Base-by-base conservation (phyloP, 2,329 filamentous ascomycete species). In the Mycosphaerella sp. region DNA sequence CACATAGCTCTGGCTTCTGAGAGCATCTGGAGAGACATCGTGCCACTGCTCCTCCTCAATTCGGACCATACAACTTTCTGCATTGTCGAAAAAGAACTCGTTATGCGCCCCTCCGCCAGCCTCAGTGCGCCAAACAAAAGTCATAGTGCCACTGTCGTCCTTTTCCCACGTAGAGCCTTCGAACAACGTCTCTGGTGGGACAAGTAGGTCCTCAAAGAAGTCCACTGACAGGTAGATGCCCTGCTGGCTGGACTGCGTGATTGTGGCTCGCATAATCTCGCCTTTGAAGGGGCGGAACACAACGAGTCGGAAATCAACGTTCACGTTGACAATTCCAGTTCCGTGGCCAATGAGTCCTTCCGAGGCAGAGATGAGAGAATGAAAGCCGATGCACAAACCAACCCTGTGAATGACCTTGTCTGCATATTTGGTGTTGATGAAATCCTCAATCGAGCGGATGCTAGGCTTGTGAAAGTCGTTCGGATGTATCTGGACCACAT, bases 221-320 rank as follows among this genome's bases (percentile, higher is more conserved):
- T 95, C 89, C 3, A 91, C 85, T 46, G 84, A 83, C 56, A 97
- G 58, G 38, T 53, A 57, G 61, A 69, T 65, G 23, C 67, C 78
- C 55, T 71, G 85, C 84, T 81, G 62, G 95, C 89, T 44, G 87
- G 82, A 65, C 95, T 89, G 38, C 59, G 85, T 85, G 70, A 98
- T 96, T 60, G 84, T 85, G 12, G 88, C 93, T 43, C 88, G 78
- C 65, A 98, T 80, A 56, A 96, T 89, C 70, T 98, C 93, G 45
- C 89, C 89, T 68, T 95, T 95, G 76, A 96, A 97, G 0, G 93
- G 93, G 23, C 93, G 84, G 71, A 97, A 98, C 31, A 98, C 90
- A 14, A 96, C 79, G 67, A 98, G 78, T 21, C 90, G 87, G 67
- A 97, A 98, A 69, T 95, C 90, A 47, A 95, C 92, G 69, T 97